Evolutionary conservation across 352 stramenopile genomes (phyloP), one percentile per base, ranked within the genome.

Genomic region (Globisporangium okanoganense): DNA sequence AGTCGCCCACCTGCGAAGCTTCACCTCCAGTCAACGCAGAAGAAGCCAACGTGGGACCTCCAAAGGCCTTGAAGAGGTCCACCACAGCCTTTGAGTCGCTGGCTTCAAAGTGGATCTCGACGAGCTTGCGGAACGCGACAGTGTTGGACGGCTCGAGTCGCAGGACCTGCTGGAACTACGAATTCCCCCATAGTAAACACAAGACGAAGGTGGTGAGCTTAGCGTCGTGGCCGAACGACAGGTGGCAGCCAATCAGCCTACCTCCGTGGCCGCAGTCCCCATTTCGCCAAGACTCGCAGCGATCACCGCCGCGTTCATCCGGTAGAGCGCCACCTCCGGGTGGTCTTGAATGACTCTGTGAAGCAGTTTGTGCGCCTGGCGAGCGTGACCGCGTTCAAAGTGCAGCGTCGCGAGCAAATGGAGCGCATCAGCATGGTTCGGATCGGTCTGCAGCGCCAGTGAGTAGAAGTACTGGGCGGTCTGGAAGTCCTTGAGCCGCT

Each of bases 361-460:
- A 29, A 86, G 54, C 13, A 66, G 61, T 9, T 56, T 14, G 6
- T 67, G 57, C 3, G 72, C 76, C 1, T 33, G 24, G 1, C 56
- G 33, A 13, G 62, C 47, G 1, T 73, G 16, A 1, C 64, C 64
- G 8, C 49, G 62, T n/a, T 72, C 56, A 49, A 71, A 74, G 25
- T 66, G 33, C 22, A 72, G 14, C 3, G 71, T 66, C 4, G 78
- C 82, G 13, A 86, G 58, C 51, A 92, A 67, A 43, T 92, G 82
- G 16, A 75, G 33, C 7, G 68, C 78, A 36, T 92, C 76, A 0
- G 36, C 31, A 22, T 58, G 31, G n/a, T 33, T 41, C 18, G 31
- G 47, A 20, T 57, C 48, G 9, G 25, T 41, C 13, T 61, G 61
- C 12, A 67, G 38, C 2, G 52, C 56, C 16, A 45, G 49, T 16